Conservation (phyloP, 192 early-diverging fungal species). For the Pecoramyces ruminantium region DNA sequence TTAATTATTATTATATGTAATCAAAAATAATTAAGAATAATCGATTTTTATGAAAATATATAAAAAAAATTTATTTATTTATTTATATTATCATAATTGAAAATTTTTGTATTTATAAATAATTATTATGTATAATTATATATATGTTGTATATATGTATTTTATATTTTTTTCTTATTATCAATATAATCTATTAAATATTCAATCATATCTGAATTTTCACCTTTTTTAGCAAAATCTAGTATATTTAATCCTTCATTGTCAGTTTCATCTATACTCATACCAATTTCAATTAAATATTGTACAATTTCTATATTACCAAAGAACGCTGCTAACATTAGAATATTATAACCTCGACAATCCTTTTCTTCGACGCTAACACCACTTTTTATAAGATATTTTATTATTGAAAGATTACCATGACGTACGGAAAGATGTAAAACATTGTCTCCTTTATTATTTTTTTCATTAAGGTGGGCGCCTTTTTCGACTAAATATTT, state of each 20-base stretch:
- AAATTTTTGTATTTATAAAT: too few species aligned
- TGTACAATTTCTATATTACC: neutral
- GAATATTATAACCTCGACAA: neutral
- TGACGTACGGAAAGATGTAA: neutral
- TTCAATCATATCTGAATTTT: neutral
- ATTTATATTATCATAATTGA: too few species aligned
- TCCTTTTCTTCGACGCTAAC: neutral
- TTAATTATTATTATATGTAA: too few species aligned
- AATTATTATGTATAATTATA: too few species aligned
- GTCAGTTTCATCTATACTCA: neutral
- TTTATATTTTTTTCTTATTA: too few species aligned
- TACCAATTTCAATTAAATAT: neutral
- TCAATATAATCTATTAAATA: neutral
- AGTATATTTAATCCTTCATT: neutral
- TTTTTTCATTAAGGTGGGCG: neutral
- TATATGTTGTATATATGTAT: too few species aligned
- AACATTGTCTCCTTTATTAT: neutral
- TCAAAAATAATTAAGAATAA: too few species aligned
- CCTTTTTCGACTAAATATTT: neutral
- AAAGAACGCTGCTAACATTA: neutral
- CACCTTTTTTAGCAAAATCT: neutral
- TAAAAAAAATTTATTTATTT: too few species aligned
- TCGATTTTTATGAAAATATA: too few species aligned
- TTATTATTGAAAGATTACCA: neutral
- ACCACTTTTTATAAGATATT: neutral